Conservation (phyloP, 2,329 filamentous ascomycete species). For the Didymella glomerata region DNA sequence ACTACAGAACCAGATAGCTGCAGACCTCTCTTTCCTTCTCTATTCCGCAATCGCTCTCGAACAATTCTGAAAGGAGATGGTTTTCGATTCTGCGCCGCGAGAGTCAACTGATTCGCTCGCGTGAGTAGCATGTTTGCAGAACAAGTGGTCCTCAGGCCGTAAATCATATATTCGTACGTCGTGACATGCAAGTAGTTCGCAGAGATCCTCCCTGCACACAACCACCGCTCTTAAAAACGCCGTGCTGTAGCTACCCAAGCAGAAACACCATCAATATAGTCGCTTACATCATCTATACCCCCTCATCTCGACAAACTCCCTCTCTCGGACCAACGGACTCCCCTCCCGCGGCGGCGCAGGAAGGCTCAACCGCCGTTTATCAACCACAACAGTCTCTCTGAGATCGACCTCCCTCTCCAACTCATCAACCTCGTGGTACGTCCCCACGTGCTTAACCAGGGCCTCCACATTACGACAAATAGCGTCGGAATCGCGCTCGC, state of each 20-base stretch:
- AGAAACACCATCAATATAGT: too few species aligned
- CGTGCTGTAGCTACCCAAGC: background rate
- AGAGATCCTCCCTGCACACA: too few species aligned
- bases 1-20: too few species aligned
- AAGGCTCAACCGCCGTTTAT: slow-evolving; percentile 31
- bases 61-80: too few species aligned
- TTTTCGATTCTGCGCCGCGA: too few species aligned
- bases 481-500: slow-evolving; percentile 46
- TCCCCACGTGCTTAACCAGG: slow-evolving; percentile 50
- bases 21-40: too few species aligned
- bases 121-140: too few species aligned
- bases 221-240: background rate
- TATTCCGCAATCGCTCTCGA: too few species aligned
- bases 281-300: slow-evolving; percentile 25
- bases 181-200: background rate
- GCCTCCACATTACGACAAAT: slow-evolving; percentile 47
- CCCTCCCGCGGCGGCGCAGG: slow-evolving; percentile 29
- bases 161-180: slow-evolving; percentile 2
- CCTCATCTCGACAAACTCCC: slow-evolving; percentile 27
- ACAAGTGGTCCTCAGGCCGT: too few species aligned
- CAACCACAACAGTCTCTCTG: slow-evolving; percentile 36
- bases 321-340: slow-evolving; percentile 25
- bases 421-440: slow-evolving; percentile 45
- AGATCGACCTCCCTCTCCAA: slow-evolving; percentile 46
- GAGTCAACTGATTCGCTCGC: too few species aligned